These are phyloP conservation scores for Tulasnella sp. DNA, from an alignment of 768 basidiomycete species.

Conservation along the genomic window DNA sequence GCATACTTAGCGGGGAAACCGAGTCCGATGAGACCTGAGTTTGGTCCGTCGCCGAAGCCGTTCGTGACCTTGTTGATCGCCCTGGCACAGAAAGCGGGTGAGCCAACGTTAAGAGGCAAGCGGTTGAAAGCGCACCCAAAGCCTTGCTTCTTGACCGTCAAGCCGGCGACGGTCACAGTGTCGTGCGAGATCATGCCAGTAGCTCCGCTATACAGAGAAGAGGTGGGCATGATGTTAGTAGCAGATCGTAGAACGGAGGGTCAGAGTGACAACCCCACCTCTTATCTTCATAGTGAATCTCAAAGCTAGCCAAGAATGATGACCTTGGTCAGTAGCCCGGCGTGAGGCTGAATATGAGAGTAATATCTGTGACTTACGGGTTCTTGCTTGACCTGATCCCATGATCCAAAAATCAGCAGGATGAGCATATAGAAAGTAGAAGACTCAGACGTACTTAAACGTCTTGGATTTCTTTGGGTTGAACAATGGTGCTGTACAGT, in stretches of 20 bases:
- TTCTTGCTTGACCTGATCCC: not conserved
- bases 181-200: not conserved
- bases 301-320: not conserved
- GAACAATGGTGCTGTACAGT: not conserved
- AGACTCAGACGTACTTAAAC: not conserved
- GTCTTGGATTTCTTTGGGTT: not conserved
- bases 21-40: not conserved
- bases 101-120: no score
- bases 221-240: not conserved
- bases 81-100: no score
- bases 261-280: not conserved
- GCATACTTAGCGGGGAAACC: not conserved
- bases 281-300: slow-evolving; percentile 2
- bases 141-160: not conserved
- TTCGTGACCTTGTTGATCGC: no score
- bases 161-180: not conserved
- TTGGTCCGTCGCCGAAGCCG: not conserved
- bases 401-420: no score
- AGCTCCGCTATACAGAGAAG: not conserved
- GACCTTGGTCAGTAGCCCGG: not conserved
- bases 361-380: not conserved
- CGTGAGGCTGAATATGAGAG: no score
- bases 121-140: no score
- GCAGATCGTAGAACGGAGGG: not conserved
- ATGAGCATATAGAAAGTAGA: not conserved